Base-by-base conservation (phyloP, 2,329 filamentous ascomycete genomes). In the Westerdykella sp. region DNA sequence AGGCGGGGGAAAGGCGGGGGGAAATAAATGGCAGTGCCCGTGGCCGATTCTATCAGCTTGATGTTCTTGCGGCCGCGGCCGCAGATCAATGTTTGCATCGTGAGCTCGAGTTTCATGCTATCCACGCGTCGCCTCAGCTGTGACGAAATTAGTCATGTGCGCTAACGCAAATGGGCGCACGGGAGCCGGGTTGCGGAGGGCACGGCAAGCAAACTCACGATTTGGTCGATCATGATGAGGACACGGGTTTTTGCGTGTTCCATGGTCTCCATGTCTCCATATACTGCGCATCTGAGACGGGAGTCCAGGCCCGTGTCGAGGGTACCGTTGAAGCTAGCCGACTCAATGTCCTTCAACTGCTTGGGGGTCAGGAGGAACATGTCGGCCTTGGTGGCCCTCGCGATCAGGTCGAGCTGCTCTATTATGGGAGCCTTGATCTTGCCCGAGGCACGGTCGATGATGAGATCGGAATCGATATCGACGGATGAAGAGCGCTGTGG, bases 171-270 rank as follows among this genome's bases (percentile, higher is more conserved):
- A 39, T 30, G 11, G 25, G 25, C 25, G 9, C 25, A 28, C 25
- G 9, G 9, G 18, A 6, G 25, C 25, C 28, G 12, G 32, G 42
- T 39, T 12, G 48, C 41, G 46, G 53, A 48, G 50, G 57, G 50
- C 54, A 39, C 47, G 11, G 32, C 35, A n/a, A 31, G 37, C n/a
- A 46, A 46, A 69, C 76, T 60, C 77, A 93, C 87, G 72, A 95
- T 80, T 69, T 89, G 87, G 67, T 98, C 93, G 63, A 98, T 97
- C 76, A 96, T 93, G 67, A 97, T 95, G 66, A 98, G 73, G 34
- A 96, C 83, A 53, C 93, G 81, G 14, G 91, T 95, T 76, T 98
- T 98, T 43, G 93, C 93, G 69, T 97, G 91, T 69, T 98, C 93
- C 22, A 88, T 85, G 54, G 89, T 95, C 71, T 97, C 82, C 69